These are phyloP conservation scores for Sanghuangporus weigelae DNA, from an alignment of 1,284 basidiomycete species.

Conservation along the genomic window DNA sequence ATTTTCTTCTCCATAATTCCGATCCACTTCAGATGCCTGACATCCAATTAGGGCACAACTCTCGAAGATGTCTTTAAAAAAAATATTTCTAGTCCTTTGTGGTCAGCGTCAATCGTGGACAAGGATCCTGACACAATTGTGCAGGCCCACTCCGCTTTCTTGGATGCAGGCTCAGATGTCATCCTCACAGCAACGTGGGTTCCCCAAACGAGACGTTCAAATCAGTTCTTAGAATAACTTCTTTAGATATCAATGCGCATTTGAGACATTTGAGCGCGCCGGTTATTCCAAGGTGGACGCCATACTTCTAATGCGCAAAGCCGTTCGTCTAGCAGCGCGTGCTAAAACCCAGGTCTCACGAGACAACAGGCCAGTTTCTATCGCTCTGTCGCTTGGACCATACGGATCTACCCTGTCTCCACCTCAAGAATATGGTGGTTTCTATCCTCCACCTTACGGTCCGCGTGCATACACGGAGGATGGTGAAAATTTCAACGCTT, in stretches of 20 bases:
- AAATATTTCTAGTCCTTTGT: slow-evolving; percentile 54
- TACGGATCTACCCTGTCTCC: slow-evolving; percentile 66
- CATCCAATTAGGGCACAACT: slow-evolving; percentile 52
- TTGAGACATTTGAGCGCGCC: slow-evolving; percentile 46
- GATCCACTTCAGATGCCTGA: no score
- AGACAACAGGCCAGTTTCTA: slow-evolving; percentile 28
- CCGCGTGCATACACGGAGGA: slow-evolving; percentile 38
- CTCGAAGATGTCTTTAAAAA: slow-evolving; percentile 52
- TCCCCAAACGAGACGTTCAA: neutral
- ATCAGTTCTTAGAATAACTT: neutral
- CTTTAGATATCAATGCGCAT: slow-evolving; percentile 59
- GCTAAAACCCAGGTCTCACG: slow-evolving; percentile 35
- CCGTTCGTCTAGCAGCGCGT: slow-evolving; percentile 47
- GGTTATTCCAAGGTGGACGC: slow-evolving; percentile 46
- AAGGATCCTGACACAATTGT: slow-evolving; percentile 49
- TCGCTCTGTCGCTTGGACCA: slow-evolving; percentile 70
- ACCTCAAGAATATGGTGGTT: slow-evolving; percentile 69
- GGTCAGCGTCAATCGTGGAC: slow-evolving; percentile 59
- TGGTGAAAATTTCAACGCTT: slow-evolving; percentile 38
- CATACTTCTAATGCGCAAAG: slow-evolving; percentile 44
- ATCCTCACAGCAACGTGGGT: slow-evolving; percentile 60
- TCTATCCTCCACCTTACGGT: slow-evolving; percentile 73
- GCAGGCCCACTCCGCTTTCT: slow-evolving; percentile 52
- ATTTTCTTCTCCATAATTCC: neutral
- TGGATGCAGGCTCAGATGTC: slow-evolving; percentile 54